Percentiles rank a stretch among this genome's conserved stretches.
Conservation (phyloP, 2,329 filamentous ascomycete species). For the Trichoderma sp. region DNA sequence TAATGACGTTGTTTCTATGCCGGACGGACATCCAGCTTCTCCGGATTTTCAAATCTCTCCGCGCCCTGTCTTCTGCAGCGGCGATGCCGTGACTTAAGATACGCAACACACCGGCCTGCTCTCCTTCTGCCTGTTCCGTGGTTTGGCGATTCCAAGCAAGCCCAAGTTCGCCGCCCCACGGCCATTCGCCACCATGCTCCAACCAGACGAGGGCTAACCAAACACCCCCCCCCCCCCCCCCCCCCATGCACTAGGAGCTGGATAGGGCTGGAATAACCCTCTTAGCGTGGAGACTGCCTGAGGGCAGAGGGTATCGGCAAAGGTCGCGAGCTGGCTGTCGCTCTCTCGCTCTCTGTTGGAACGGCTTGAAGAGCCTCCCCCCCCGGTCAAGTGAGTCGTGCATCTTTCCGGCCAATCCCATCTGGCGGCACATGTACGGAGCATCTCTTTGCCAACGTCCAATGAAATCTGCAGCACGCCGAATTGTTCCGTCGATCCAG, state of each 20-base stretch:
- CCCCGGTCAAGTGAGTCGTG: not conserved
- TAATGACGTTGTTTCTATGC: not conserved
- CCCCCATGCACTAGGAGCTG: slow-evolving; percentile 6
- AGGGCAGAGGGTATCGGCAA: not conserved
- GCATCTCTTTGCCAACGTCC: not conserved
- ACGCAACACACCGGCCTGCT: too few species aligned
- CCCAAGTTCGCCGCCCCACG: not conserved
- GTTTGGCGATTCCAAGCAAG: slow-evolving; percentile 14
- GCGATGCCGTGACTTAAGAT: not conserved
- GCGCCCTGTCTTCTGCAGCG: not conserved
- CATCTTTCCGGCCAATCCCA: not conserved
- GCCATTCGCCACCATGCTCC: slow-evolving; percentile 9
- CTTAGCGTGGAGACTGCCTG: not conserved
- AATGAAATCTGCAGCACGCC: not conserved
- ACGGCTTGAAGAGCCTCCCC: not conserved
- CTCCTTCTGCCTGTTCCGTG: not conserved
- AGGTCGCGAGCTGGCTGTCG: not conserved
- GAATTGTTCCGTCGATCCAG: not conserved
- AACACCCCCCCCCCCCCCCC: not conserved
- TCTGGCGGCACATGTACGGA: not conserved
- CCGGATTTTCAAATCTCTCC: not conserved
- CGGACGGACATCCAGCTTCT: too few species aligned
- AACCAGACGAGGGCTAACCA: not conserved
- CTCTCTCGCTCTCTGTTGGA: not conserved
- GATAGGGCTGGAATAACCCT: slow-evolving; percentile 15